phyloP scores from a whole-genome alignment of 768 basidiomycete genomes.

The Pholiota microspora region DNA sequence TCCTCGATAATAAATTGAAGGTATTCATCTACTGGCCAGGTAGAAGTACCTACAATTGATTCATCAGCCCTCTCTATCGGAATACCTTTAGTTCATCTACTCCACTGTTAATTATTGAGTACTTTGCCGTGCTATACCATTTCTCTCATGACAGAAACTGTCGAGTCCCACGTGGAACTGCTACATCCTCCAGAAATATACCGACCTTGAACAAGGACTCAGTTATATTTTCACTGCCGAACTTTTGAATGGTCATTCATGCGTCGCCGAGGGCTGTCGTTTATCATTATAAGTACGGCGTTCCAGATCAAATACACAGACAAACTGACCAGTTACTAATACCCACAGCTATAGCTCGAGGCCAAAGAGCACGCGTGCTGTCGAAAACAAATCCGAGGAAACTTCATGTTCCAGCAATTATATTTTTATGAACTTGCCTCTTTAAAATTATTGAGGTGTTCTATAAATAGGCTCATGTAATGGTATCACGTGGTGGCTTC shows the following conservation, averaged over 20 bases:
- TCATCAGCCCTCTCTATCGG: no score
- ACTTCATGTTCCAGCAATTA: not conserved
- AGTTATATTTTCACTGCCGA: no score
- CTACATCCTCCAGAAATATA: not conserved
- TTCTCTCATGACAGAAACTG: slow-evolving; percentile 6
- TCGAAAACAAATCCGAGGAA: not conserved
- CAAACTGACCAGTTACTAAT: no score
- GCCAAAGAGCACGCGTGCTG: not conserved
- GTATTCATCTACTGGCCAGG: no score
- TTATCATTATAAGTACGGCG: no score
- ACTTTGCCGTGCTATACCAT: not conserved
- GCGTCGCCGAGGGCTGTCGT: no score
- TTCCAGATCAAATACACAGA: no score
- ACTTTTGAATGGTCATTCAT: no score
- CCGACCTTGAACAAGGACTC: not conserved
- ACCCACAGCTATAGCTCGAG: not conserved
- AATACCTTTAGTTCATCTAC: no score
- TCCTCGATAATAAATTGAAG: no score
- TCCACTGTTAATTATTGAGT: not conserved
- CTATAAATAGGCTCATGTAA: slow-evolving; percentile 13
- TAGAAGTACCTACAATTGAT: no score
- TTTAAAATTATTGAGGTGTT: not conserved
- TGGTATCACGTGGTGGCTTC: slow-evolving; percentile 13
- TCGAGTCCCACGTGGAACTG: slow-evolving; percentile 9
- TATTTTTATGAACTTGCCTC: not conserved